phyloP scores from a whole-genome alignment of 2,329 filamentous ascomycete species.

The Hymenoscyphus fructigenus region DNA sequence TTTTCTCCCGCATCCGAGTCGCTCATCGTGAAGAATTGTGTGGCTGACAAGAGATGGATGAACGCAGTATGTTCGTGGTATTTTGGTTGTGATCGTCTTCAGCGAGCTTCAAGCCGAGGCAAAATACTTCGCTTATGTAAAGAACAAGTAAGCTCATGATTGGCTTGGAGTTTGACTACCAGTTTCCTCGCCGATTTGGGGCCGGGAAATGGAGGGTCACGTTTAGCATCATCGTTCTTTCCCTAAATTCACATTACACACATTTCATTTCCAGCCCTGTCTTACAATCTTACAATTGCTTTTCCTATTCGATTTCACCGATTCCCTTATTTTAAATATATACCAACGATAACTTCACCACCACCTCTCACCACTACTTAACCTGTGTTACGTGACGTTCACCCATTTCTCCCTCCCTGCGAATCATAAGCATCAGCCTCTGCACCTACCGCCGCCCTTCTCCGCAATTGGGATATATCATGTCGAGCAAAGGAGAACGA shows the following conservation, averaged over 20 bases:
- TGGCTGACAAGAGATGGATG: constrained; percentile 3
- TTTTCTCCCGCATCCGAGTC: constrained; percentile 29
- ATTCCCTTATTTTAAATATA: not conserved
- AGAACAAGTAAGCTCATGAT: not conserved
- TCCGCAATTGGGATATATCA: constrained; percentile 12
- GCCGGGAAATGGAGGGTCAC: constrained; percentile 4
- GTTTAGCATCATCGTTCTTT: not conserved
- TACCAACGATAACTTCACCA: not conserved
- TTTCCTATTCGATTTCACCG: not conserved
- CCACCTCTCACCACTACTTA: not conserved
- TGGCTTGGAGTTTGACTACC: not conserved
- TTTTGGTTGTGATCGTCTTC: constrained; percentile 12
- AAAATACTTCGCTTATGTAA: constrained; percentile 25
- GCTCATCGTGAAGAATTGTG: constrained; percentile 26
- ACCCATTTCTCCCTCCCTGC: not conserved
- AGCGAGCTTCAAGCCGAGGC: constrained; percentile 22
- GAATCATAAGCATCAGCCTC: not conserved
- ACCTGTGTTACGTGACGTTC: not conserved
- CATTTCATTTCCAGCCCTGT: not conserved
- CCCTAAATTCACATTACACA: not conserved
- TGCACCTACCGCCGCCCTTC: not conserved
- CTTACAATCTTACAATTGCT: not conserved
- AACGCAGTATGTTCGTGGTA: constrained; percentile 10
- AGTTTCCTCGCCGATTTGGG: not conserved
- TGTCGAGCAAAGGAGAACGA: constrained; percentile 29